A percentile compares a stretch with the other conserved stretches of the same genome.
These are phyloP conservation scores for Penicillium sp. DNA, from an alignment of 2,329 filamentous ascomycete species.

Conservation along the genomic window DNA sequence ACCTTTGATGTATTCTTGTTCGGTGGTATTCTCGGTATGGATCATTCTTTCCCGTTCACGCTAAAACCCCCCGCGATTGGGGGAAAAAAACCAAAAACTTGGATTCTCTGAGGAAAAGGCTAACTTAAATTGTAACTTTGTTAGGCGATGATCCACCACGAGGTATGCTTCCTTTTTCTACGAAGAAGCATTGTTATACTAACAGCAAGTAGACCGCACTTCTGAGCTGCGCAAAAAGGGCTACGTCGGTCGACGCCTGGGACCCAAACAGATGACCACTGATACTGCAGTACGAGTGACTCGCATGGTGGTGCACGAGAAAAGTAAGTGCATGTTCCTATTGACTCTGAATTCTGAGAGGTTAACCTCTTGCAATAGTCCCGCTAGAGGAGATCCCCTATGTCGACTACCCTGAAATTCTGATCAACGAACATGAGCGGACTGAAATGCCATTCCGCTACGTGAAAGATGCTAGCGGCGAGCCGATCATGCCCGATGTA, in stretches of 20 bases:
- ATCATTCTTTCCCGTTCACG: neutral
- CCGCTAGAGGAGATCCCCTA: conserved; percentile 78
- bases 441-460: conserved; percentile 99
- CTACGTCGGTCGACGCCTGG: conserved; percentile 81
- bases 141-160: conserved; percentile 88
- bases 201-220: conserved; percentile 69
- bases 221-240: conserved; percentile 95
- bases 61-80: neutral
- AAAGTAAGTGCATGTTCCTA: conserved; percentile 54
- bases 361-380: conserved; percentile 50
- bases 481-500: conserved; percentile 90
- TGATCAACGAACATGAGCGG: conserved; percentile 87
- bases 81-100: neutral
- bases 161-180: conserved; percentile 57
- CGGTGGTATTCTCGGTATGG: conserved; percentile 84
- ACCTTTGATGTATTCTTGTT: conserved; percentile 90
- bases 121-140: conserved; percentile 5
- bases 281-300: conserved; percentile 96
- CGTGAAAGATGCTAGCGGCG: conserved; percentile 71
- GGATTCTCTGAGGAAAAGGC: neutral
- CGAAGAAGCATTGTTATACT: conserved; percentile 10
- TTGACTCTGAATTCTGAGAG: neutral
- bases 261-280: conserved; percentile 96
- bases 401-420: conserved; percentile 84
- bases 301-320: conserved; percentile 80